Evolutionary conservation across 164 flowering plant genomes (phyloP), one percentile per base, ranked within the genome.

Genomic region (Vitis cinerea): DNA sequence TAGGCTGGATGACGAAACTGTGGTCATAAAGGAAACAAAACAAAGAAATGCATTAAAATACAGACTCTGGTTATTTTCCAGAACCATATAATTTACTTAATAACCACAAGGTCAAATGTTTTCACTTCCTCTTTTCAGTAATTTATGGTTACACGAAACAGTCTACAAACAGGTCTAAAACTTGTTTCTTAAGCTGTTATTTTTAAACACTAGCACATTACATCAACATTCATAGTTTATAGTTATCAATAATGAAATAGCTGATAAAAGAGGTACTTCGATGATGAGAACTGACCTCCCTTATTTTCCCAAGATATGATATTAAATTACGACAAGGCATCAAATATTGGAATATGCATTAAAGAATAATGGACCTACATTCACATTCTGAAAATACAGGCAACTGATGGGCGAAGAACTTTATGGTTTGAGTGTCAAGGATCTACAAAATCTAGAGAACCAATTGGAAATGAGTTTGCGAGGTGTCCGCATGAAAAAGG

Each of bases 401-500:
- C 77, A 79, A 59, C 27, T 85, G 71, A 82, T 80, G 83, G 87
- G 89, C 44, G 76, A 82, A 62, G 78, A 81, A 63, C 77, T 83
- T 5, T 75, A 50, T 74, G 84, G 84, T 9, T 63, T 85, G 72
- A 68, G 72, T n/a, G 81, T 80, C 10, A 70, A 74, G 37, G 84
- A 83, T 17, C 82, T 85, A 15, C 79, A 82, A 10, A 72, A 62
- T 64, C 58, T 85, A 16, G 89, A 85, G 71, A 77, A 68, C 64
- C 84, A 80, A 65, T 63, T 85, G 61, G 89, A 85, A 30, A 73
- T 69, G 76, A 85, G 89, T 49, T 62, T 85, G 57, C 64, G 67
- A 30, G 77, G 84, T 11, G 60, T 85, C 9, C 85, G 85, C 1
- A 70, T 65, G 73, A 83, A 79, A 76, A 85, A 85, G 89, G 89